Percentiles rank a stretch among this genome's conserved stretches.
phyloP scores from a whole-genome alignment of 1,284 basidiomycete species.

The Singerocomus inundabilis region DNA sequence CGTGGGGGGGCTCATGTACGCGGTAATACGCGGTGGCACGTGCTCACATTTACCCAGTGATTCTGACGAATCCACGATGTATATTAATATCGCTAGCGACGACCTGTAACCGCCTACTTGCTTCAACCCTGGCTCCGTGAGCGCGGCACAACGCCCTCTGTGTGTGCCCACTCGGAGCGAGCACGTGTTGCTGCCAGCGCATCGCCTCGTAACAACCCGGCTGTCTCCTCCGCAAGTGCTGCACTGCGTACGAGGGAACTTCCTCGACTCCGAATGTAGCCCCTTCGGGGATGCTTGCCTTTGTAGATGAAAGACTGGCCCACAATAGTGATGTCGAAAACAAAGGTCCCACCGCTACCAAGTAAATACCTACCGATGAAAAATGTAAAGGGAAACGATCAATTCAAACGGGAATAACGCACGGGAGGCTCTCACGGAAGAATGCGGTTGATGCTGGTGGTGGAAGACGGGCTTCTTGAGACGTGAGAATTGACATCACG shows the following conservation, averaged over 20 bases:
- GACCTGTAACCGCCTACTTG: neutral
- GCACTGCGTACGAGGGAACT: constrained; percentile 28
- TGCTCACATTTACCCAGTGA: constrained; percentile 10
- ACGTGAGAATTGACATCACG: constrained; percentile 78
- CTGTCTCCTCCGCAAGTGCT: constrained; percentile 42
- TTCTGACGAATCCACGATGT: neutral
- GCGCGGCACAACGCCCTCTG: constrained; percentile 10
- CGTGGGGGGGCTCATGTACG: neutral
- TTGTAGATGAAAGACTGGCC: constrained; percentile 56
- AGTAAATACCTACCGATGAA: constrained; percentile 64
- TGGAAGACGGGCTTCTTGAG: constrained; percentile 54
- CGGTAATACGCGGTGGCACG: constrained; percentile 12
- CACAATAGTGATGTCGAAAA: constrained; percentile 88
- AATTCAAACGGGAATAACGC: constrained; percentile 33
- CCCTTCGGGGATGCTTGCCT: constrained; percentile 32
- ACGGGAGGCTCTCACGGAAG: constrained; percentile 75
- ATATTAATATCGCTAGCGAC: neutral
- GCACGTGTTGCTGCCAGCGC: constrained; percentile 26
- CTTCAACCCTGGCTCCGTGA: constrained; percentile 29
- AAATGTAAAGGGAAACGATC: constrained; percentile 6
- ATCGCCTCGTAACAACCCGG: constrained; percentile 45
- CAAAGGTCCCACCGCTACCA: constrained; percentile 83
- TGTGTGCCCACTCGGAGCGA: constrained; percentile 18
- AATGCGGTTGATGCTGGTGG: constrained; percentile 56
- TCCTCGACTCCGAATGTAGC: constrained; percentile 30